Evolutionary conservation across 192 early-diverging fungal species (phyloP).

Genomic region (Coemansia sp.): DNA sequence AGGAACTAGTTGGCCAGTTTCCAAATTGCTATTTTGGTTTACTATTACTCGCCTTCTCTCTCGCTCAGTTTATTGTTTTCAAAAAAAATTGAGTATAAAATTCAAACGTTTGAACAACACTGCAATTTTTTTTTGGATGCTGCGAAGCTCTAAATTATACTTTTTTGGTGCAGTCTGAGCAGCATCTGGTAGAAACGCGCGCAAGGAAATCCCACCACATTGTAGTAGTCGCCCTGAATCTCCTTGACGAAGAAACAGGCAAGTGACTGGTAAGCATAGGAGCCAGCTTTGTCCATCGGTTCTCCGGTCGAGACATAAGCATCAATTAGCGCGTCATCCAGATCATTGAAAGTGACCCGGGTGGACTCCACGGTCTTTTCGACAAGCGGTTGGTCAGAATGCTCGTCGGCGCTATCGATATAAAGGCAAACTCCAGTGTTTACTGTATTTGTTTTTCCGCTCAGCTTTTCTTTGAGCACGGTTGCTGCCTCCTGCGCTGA

Average conservation of each 20-base stretch:
- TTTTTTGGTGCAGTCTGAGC: slow-evolving; percentile 22
- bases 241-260: slow-evolving; percentile 70
- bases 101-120: background rate
- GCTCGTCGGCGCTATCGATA: slow-evolving; percentile 4
- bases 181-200: slow-evolving; percentile 56
- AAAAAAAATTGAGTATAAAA: background rate
- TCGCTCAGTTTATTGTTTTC: background rate
- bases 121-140: background rate
- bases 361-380: slow-evolving; percentile 60
- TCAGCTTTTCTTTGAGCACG: slow-evolving; percentile 63
- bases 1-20: slow-evolving; percentile 17
- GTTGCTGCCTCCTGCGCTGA: slow-evolving; percentile 60
- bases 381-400: slow-evolving; percentile 6
- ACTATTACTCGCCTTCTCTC: background rate
- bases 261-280: slow-evolving; percentile 82
- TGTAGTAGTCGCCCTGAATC: slow-evolving; percentile 85
- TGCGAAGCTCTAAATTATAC: slow-evolving; percentile 6
- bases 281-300: slow-evolving; percentile 80
- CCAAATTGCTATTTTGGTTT: background rate
- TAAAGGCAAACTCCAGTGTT: slow-evolving; percentile 74
- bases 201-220: slow-evolving; percentile 64
- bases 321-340: slow-evolving; percentile 64
- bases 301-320: slow-evolving; percentile 68
- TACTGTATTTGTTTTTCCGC: slow-evolving; percentile 67
- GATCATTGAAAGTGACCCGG: slow-evolving; percentile 64